phyloP scores from a whole-genome alignment of 345 rosid species.

The Eucalyptus cloeziana region DNA sequence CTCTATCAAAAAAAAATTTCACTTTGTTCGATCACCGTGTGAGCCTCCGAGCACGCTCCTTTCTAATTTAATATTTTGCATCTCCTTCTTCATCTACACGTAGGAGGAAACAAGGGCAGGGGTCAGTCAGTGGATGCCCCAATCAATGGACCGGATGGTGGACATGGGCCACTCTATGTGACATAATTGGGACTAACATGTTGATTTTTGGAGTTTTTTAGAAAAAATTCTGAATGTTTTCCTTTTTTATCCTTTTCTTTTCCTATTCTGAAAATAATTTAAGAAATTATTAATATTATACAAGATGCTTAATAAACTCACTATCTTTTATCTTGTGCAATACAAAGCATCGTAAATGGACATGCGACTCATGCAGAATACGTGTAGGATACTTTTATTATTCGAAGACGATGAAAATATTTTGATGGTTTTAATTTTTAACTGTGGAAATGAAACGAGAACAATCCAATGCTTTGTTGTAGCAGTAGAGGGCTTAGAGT shows the following conservation, averaged over 20 bases:
- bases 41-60: background rate
- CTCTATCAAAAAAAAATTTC: background rate
- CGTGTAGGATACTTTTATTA: background rate
- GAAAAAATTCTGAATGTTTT: fast-evolving
- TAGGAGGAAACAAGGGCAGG: background rate
- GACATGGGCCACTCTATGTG: too few relatives aligned
- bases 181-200: too few relatives aligned
- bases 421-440: too few relatives aligned
- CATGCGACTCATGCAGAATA: background rate
- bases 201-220: too few relatives aligned
- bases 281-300: too few relatives aligned
- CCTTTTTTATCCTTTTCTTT: too few relatives aligned
- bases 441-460: too few relatives aligned
- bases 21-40: background rate
- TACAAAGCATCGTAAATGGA: background rate
- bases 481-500: background rate
- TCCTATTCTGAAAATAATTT: too few relatives aligned
- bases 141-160: too few relatives aligned
- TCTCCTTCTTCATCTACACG: background rate
- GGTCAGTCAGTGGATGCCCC: too few relatives aligned
- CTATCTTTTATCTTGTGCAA: background rate
- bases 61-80: background rate
- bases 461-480: background rate
- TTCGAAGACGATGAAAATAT: too few relatives aligned
- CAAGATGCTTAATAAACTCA: background rate